These are phyloP conservation scores for Monosporozyma aquatica DNA, from an alignment of 805 yeast genomes.

Conservation along the genomic window DNA sequence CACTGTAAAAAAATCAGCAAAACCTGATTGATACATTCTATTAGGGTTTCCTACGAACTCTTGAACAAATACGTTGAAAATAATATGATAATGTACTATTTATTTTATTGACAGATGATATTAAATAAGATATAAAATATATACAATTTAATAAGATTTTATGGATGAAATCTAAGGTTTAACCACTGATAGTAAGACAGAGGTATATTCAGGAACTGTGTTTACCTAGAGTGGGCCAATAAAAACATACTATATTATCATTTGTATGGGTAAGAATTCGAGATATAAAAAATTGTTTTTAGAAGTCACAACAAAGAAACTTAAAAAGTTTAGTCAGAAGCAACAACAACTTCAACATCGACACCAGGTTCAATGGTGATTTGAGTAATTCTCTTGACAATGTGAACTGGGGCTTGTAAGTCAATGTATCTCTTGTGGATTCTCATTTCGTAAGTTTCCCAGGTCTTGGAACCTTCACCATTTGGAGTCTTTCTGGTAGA, in stretches of 20 bases:
- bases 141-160: neutral
- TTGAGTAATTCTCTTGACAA: slow-evolving; percentile 93
- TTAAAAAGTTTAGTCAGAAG: slow-evolving; percentile 28
- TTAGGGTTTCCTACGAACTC: neutral
- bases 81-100: neutral
- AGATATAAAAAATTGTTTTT: neutral
- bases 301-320: no score
- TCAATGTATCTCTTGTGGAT: slow-evolving; percentile 99
- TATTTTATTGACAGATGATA: neutral
- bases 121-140: slow-evolving; percentile 2
- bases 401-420: slow-evolving; percentile 90
- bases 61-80: neutral
- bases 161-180: slow-evolving; percentile 11
- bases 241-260: neutral
- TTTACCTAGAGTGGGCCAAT: slow-evolving; percentile 33
- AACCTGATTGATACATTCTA: no score
- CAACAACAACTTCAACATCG: slow-evolving; percentile 89
- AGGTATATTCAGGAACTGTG: slow-evolving; percentile 31
- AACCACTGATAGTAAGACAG: slow-evolving; percentile 34
- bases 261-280: no score
- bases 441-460: slow-evolving; percentile 99
- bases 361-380: slow-evolving; percentile 99
- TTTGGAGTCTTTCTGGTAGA: slow-evolving; percentile 99
- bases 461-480: slow-evolving; percentile 99
- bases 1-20: no score